Conservation (phyloP, 371 early-diverging fungal genomes). For the Mortierella sp. region DNA sequence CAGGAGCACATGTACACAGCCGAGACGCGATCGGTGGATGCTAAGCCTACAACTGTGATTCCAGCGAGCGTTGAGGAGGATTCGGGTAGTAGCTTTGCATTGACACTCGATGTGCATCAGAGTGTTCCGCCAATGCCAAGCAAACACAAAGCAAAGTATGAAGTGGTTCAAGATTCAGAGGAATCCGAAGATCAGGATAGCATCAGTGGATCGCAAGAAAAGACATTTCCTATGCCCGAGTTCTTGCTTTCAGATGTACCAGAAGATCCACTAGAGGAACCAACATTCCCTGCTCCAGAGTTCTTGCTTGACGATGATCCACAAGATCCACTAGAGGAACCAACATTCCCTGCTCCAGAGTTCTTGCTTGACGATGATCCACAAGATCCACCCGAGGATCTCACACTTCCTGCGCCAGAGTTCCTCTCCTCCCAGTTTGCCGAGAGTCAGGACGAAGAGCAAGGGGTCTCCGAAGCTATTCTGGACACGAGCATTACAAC, state of each 20-base stretch:
- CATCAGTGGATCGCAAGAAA: slow-evolving; percentile 9
- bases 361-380: slow-evolving; percentile 1
- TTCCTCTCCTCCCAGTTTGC: neutral
- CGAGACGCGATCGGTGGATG: neutral
- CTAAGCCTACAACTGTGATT: slow-evolving; percentile 3
- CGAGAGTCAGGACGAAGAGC: neutral
- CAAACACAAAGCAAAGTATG: neutral
- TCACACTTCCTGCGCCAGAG: slow-evolving; percentile 16
- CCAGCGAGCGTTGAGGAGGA: slow-evolving; percentile 23
- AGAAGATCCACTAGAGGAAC: slow-evolving; percentile 12
- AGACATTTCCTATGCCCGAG: slow-evolving; percentile 10
- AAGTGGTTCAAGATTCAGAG: slow-evolving; percentile 26
- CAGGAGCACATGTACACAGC: neutral
- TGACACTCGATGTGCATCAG: slow-evolving; percentile 3
- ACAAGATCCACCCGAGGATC: slow-evolving; percentile 9
- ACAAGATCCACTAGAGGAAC: slow-evolving; percentile 9
- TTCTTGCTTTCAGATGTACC: slow-evolving; percentile 7
- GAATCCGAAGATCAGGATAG: slow-evolving; percentile 9
- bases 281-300: slow-evolving; percentile 8
- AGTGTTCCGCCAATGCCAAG: neutral
- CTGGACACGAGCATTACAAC: too few species aligned
- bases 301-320: neutral
- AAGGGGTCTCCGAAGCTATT: neutral
- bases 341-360: slow-evolving; percentile 12
- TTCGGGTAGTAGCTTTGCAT: slow-evolving; percentile 4